phyloP scores from a whole-genome alignment of 495 filamentous ascomycete genomes.

The Hypoxylon trugodes region DNA sequence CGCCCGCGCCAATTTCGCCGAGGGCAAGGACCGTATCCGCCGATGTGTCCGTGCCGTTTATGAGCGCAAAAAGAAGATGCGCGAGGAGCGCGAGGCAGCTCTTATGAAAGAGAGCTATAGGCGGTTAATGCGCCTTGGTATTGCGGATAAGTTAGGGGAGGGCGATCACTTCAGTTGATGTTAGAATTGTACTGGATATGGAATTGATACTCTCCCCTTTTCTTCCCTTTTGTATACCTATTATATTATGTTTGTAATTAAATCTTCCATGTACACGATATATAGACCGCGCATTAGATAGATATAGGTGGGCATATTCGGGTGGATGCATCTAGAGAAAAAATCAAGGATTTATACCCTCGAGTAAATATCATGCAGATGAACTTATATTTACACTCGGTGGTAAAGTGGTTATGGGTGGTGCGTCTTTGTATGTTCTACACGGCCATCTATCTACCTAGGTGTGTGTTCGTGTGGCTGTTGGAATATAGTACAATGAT shows the following conservation, averaged over 20 bases:
- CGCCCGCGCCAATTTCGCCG: slow-evolving; percentile 84
- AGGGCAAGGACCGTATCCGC: slow-evolving; percentile 78
- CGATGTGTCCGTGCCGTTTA: slow-evolving; percentile 89
- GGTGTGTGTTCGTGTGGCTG: no score
- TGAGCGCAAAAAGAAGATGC: slow-evolving; percentile 80
- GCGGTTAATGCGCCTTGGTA: slow-evolving; percentile 53
- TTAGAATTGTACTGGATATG: not conserved
- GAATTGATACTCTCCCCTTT: not conserved
- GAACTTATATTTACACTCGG: slow-evolving; percentile 37
- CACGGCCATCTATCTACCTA: slow-evolving; percentile 17
- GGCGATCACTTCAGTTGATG: slow-evolving; percentile 60
- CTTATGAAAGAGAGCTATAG: slow-evolving; percentile 57
- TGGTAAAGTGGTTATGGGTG: slow-evolving; percentile 28
- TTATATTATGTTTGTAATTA: no score
- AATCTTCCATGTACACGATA: slow-evolving; percentile 7
- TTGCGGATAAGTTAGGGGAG: slow-evolving; percentile 52
- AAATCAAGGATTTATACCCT: slow-evolving; percentile 6
- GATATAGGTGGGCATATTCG: slow-evolving; percentile 1
- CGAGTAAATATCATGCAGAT: slow-evolving; percentile 15
- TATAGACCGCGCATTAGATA: slow-evolving; percentile 10
- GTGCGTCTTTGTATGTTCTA: slow-evolving; percentile 30
- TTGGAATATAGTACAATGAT: slow-evolving; percentile 39
- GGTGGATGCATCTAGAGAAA: not conserved
- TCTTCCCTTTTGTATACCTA: not conserved
- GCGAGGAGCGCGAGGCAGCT: slow-evolving; percentile 65